Percentiles rank a stretch among this genome's conserved stretches.
Conservation (phyloP, 306 rosid genomes). For the Prunus padus region DNA sequence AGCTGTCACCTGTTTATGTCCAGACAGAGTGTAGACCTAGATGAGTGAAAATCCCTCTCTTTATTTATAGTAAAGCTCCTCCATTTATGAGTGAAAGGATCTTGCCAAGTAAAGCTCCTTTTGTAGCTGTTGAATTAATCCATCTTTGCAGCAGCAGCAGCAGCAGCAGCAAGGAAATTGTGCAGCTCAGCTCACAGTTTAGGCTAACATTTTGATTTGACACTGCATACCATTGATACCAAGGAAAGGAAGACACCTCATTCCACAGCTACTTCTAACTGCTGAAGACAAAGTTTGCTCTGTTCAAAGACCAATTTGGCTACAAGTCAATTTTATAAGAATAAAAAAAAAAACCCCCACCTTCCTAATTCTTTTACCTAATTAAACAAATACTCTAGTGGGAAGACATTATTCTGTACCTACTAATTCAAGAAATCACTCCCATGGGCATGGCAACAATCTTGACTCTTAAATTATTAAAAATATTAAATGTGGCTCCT, state of each 20-base stretch:
- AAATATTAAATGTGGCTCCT: neutral
- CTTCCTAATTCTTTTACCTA: constrained; percentile 26
- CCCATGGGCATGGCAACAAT: constrained; percentile 24
- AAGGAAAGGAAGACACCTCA: neutral
- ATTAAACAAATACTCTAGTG: constrained; percentile 27
- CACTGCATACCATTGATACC: neutral
- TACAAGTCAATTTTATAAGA: constrained; percentile 16
- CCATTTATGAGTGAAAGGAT: neutral
- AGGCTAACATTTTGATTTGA: constrained; percentile 10
- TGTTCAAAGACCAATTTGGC: neutral
- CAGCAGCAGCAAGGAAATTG: neutral
- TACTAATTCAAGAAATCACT: constrained; percentile 34
- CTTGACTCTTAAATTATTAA: constrained; percentile 21
- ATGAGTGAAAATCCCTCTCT: too few relatives aligned
- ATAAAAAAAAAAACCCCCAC: neutral
- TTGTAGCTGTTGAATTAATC: too few relatives aligned
- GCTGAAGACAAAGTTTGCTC: neutral
- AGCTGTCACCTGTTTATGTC: too few relatives aligned
- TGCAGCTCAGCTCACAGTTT: neutral
- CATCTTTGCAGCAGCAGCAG: too few relatives aligned
- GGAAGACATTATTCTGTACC: constrained; percentile 36
- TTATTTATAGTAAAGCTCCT: neutral
- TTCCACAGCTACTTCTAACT: neutral
- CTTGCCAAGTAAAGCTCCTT: neutral
- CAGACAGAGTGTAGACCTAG: too few relatives aligned